A percentile compares a stretch with the other conserved stretches of the same genome.
phyloP scores from a whole-genome alignment of 441 rosid genomes.

The Iberis amara region DNA sequence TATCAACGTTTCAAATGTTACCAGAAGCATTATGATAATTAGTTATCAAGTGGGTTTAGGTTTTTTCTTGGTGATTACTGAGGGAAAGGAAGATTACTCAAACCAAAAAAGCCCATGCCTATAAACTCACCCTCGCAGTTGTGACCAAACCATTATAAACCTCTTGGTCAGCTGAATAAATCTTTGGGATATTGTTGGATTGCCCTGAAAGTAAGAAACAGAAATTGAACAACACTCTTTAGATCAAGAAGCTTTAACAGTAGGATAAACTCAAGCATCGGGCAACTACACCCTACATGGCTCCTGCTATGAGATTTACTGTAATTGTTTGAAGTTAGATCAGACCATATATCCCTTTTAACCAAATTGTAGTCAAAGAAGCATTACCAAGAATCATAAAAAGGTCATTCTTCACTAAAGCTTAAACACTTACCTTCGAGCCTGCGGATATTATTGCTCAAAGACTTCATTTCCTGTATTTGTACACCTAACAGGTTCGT shows the following conservation, averaged over 20 bases:
- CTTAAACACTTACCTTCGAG: slow-evolving; percentile 52
- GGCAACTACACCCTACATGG: background rate
- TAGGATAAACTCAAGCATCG: slow-evolving; percentile 12
- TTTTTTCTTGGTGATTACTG: background rate
- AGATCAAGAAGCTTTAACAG: background rate
- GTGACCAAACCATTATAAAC: slow-evolving; percentile 34
- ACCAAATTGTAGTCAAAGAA: background rate
- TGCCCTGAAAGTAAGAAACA: slow-evolving; percentile 42
- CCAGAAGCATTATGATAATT: slow-evolving; percentile 31
- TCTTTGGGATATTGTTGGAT: slow-evolving; percentile 33
- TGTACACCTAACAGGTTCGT: slow-evolving; percentile 25
- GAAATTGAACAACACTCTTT: slow-evolving; percentile 3
- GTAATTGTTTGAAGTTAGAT: slow-evolving; percentile 2
- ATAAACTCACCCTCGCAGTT: slow-evolving; percentile 50
- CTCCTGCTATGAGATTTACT: background rate
- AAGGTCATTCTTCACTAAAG: background rate
- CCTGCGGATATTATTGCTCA: slow-evolving; percentile 36
- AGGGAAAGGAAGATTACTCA: background rate
- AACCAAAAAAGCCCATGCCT: background rate
- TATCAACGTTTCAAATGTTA: slow-evolving; percentile 30
- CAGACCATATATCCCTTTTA: background rate
- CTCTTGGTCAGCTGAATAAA: slow-evolving; percentile 44
- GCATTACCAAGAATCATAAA: background rate
- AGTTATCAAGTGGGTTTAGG: background rate
- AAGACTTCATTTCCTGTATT: slow-evolving; percentile 30